These are phyloP conservation scores for Diospyros lotus DNA, from an alignment of 148 eudicot genomes.

Conservation along the genomic window DNA sequence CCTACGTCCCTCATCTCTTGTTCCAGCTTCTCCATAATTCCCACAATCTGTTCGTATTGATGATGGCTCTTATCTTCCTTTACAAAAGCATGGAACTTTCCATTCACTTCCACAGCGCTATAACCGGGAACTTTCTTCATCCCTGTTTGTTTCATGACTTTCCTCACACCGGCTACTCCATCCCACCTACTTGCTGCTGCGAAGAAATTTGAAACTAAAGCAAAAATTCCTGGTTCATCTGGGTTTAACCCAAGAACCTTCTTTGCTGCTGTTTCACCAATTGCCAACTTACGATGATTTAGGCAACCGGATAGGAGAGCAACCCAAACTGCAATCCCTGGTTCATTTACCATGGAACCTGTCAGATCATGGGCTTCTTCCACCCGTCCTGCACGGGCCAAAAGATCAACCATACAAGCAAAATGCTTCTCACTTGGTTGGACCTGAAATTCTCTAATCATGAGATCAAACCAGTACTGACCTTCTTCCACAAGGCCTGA, in stretches of 20 bases:
- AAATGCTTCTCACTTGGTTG: slow-evolving; percentile 72
- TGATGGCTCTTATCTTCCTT: slow-evolving; percentile 65
- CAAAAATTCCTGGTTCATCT: slow-evolving; percentile 53
- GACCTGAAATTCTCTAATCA: slow-evolving; percentile 42
- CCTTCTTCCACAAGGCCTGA: slow-evolving; percentile 74
- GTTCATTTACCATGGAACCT: slow-evolving; percentile 33
- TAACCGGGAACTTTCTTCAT: slow-evolving; percentile 60
- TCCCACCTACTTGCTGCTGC: slow-evolving; percentile 61
- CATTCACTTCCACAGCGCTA: slow-evolving; percentile 60
- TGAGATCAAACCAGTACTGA: slow-evolving; percentile 52
- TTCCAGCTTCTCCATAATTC: slow-evolving; percentile 37
- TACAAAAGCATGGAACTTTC: slow-evolving; percentile 55
- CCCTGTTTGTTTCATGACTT: slow-evolving; percentile 43
- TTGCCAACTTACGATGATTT: slow-evolving; percentile 41
- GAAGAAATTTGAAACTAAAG: slow-evolving; percentile 58
- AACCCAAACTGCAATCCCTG: slow-evolving; percentile 55
- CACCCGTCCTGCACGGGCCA: slow-evolving; percentile 61
- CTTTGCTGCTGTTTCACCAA: slow-evolving; percentile 59
- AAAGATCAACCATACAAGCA: slow-evolving; percentile 61
- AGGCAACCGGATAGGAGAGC: slow-evolving; percentile 67
- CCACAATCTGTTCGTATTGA: slow-evolving; percentile 34
- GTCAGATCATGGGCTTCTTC: slow-evolving; percentile 53
- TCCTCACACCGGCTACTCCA: slow-evolving; percentile 53
- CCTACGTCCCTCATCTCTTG: slow-evolving; percentile 50
- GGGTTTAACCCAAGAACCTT: slow-evolving; percentile 53